Conservation (phyloP, 352 stramenopile species). For the Globisporangium yorkense region DNA sequence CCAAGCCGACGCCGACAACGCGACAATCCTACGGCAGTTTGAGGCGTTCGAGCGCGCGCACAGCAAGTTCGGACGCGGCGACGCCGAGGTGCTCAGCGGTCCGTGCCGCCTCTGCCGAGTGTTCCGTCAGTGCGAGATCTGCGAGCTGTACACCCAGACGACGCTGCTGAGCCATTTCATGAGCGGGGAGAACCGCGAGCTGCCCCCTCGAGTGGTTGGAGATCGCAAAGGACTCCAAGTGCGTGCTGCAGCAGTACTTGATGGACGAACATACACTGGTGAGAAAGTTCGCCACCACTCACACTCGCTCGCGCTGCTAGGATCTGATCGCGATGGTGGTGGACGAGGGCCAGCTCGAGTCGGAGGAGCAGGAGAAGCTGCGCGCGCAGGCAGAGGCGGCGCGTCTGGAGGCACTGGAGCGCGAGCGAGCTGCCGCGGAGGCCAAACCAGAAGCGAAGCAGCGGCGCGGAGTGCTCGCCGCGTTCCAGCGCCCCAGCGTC, state of each 20-base stretch:
- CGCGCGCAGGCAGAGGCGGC: slow-evolving; percentile 11
- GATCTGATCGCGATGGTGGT: slow-evolving; percentile 47
- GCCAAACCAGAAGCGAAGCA: slow-evolving; percentile 13
- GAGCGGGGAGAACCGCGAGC: slow-evolving; percentile 7
- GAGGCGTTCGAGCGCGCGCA: slow-evolving; percentile 81
- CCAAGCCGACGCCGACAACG: slow-evolving; percentile 87
- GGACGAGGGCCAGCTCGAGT: slow-evolving; percentile 35
- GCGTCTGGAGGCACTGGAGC: slow-evolving; percentile 1
- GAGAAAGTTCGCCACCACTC: background rate
- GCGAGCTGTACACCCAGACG: slow-evolving; percentile 58
- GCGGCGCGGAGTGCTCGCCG: slow-evolving; percentile 9
- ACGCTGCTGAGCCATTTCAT: slow-evolving; percentile 20
- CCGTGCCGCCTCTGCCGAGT: slow-evolving; percentile 80
- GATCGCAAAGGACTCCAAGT: slow-evolving; percentile 59
- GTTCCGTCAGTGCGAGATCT: slow-evolving; percentile 84
- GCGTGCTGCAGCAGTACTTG: background rate
- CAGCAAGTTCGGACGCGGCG: slow-evolving; percentile 60
- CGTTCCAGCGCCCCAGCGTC: slow-evolving; percentile 16
- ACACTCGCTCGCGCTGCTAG: slow-evolving; percentile 11
- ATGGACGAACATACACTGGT: background rate
- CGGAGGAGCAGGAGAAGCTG: slow-evolving; percentile 30
- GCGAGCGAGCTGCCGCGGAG: slow-evolving; percentile 13
- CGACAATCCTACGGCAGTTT: slow-evolving; percentile 87
- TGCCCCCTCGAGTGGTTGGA: slow-evolving; percentile 22
- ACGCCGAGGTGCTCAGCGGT: slow-evolving; percentile 11